phyloP scores from a whole-genome alignment of 2,329 filamentous ascomycete genomes.

The Fusarium guadeloupense region DNA sequence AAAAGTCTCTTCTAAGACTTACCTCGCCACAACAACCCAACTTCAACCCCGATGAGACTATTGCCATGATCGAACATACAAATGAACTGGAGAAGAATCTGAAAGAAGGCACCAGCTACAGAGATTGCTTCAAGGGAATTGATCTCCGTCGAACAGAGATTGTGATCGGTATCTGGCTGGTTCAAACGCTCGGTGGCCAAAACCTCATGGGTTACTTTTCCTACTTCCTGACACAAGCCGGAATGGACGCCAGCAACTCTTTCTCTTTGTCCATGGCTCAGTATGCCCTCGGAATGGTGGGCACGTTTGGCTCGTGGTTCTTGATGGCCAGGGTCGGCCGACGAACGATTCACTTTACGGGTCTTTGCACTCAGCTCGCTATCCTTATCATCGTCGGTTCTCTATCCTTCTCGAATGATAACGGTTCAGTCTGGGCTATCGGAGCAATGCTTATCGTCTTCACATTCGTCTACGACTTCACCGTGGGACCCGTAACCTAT shows the following conservation, averaged over 20 bases:
- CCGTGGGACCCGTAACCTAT: conserved; percentile 64
- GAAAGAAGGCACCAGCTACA: conserved; percentile 56
- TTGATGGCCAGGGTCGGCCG: conserved; percentile 60
- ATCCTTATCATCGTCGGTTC: conserved; percentile 54
- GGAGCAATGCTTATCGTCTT: conserved; percentile 60
- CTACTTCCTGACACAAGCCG: conserved; percentile 58
- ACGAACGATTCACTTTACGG: conserved; percentile 59
- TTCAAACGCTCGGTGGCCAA: conserved; percentile 59
- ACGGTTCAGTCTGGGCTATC: conserved; percentile 54
- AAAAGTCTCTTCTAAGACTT: conserved; percentile 53
- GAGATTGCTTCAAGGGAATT: conserved; percentile 61
- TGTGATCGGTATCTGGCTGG: conserved; percentile 58
- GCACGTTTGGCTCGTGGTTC: conserved; percentile 61
- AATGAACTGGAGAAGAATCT: conserved; percentile 58
- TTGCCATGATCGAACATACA: conserved; percentile 65
- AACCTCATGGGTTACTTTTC: conserved; percentile 60
- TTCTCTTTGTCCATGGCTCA: conserved; percentile 59
- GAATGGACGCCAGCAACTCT: conserved; percentile 54
- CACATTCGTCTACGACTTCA: conserved; percentile 63
- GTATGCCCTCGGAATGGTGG: conserved; percentile 61
- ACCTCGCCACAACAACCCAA: conserved; percentile 50
- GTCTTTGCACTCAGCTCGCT: conserved; percentile 52
- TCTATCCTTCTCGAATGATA: conserved; percentile 49
- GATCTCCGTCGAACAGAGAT: conserved; percentile 65
- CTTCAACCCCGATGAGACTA: conserved; percentile 57